Evolutionary conservation across 2,329 filamentous ascomycete genomes (phyloP).

Genomic region (Myriosclerotinia scirpicola): DNA sequence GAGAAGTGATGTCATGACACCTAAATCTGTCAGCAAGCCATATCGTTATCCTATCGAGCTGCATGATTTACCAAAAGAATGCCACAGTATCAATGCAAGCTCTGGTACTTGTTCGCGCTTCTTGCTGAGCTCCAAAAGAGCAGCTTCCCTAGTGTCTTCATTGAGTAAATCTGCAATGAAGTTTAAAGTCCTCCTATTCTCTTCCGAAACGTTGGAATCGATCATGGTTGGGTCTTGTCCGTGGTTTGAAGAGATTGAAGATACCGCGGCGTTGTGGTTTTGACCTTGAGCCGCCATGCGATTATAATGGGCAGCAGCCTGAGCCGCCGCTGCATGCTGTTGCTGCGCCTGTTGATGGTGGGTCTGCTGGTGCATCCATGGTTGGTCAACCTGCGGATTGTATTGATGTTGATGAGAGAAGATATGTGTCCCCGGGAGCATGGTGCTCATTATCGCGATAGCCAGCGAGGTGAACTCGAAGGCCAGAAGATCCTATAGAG

Average conservation of each 20-base stretch:
- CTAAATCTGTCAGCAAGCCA: slow-evolving; percentile 48
- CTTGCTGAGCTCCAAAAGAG: slow-evolving; percentile 93
- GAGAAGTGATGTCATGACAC: slow-evolving; percentile 95
- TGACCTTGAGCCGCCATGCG: slow-evolving; percentile 61
- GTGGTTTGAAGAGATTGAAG: slow-evolving; percentile 47
- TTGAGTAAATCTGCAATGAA: slow-evolving; percentile 92
- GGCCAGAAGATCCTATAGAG: slow-evolving; percentile 25
- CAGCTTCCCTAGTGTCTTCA: slow-evolving; percentile 82
- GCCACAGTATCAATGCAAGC: slow-evolving; percentile 93
- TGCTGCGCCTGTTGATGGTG: slow-evolving; percentile 45
- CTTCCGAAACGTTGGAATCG: slow-evolving; percentile 69
- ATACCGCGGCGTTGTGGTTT: slow-evolving; percentile 51
- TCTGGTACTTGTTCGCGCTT: slow-evolving; percentile 98
- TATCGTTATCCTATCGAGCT: neutral
- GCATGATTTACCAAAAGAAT: slow-evolving; percentile 79
- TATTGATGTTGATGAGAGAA: slow-evolving; percentile 68
- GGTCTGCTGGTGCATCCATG: slow-evolving; percentile 61
- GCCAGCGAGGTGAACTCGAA: slow-evolving; percentile 30
- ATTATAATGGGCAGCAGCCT: slow-evolving; percentile 60
- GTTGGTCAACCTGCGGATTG: slow-evolving; percentile 58
- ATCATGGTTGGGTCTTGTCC: slow-evolving; percentile 60
- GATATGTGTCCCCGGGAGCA: slow-evolving; percentile 63
- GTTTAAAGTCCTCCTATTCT: slow-evolving; percentile 87
- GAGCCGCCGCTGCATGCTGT: slow-evolving; percentile 39
- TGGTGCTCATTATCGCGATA: slow-evolving; percentile 40